Base-by-base conservation (phyloP, 768 basidiomycete genomes). In the Leccinum variicolor region DNA sequence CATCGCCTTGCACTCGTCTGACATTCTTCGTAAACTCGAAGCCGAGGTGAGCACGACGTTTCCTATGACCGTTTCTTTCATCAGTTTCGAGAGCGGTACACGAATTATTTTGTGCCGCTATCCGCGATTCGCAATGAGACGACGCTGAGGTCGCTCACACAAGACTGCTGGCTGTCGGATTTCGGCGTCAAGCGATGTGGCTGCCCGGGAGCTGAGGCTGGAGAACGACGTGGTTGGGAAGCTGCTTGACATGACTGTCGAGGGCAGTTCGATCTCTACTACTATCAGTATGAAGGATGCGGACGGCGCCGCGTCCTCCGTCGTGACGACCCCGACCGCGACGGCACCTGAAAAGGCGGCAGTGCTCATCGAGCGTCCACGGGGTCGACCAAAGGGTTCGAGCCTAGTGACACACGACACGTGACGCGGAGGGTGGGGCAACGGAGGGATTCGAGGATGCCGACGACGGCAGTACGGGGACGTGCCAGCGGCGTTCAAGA, bases 1-100 rank as follows among this genome's bases (percentile, higher is more conserved):
- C 72, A 90, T 98, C 56, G 85, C 89, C 0, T 79, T 98, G 15
- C 96, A 99, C 73, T 89, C 88, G 15, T 89, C 90, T 9, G 87
- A 95, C 69, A 84, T 98, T 8, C 81, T 98, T 6, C 74, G 74
- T 21, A 84, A 82, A 63, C 82, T 98, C 0, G 76, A 84, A 6
- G 71, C 76, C 3, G 95, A 98, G 84, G 90, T 91, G 60, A 53
- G 82, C 48, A 33, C 36, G 4, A 45, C 17, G 14, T 10, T 5
- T 6, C 11, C 25, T n/a, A 45, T 21, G 19, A 17, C 23, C 9
- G 43, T 34, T 23, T 23, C 23, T 23, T 23, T 15, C n/a, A 13
- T 19, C 15, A 91, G 87, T 94, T 92, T 76, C 71, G 78, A 28
- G 79, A 86, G 57, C 88, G 93, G 19, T 95, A 94, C 74, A 81